A percentile compares a stretch with the other conserved stretches of the same genome.
phyloP scores from a whole-genome alignment of 352 stramenopile species.

The Pelagophyceae sp. region DNA sequence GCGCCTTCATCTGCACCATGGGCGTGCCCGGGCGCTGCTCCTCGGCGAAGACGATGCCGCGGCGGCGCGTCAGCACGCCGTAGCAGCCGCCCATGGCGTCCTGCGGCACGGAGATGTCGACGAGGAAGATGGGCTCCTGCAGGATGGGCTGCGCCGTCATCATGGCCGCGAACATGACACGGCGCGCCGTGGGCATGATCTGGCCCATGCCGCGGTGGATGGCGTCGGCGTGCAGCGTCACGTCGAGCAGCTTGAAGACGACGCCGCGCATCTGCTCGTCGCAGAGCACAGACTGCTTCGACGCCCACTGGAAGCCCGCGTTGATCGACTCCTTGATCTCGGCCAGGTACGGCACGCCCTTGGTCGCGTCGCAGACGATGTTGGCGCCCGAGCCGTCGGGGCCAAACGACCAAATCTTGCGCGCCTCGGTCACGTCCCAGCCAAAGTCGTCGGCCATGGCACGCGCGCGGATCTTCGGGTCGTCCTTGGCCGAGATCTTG shows the following conservation, averaged over 20 bases:
- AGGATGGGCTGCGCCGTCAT: constrained; percentile 83
- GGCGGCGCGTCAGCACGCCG: constrained; percentile 92
- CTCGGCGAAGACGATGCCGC: constrained; percentile 97
- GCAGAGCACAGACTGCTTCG: constrained; percentile 91
- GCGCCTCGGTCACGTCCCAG: constrained; percentile 92
- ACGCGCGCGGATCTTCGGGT: constrained; percentile 91
- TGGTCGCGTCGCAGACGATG: constrained; percentile 95
- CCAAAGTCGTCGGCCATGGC: constrained; percentile 93
- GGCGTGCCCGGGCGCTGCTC: constrained; percentile 93
- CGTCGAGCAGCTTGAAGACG: constrained; percentile 96
- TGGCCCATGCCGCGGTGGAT: constrained; percentile 99
- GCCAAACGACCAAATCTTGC: constrained; percentile 99
- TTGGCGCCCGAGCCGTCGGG: constrained; percentile 96
- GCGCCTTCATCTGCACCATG: constrained; percentile 97
- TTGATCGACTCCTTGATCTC: constrained; percentile 99
- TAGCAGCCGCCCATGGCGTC: constrained; percentile 98
- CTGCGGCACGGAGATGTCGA: constrained; percentile 95
- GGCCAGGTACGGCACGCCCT: constrained; percentile 98
- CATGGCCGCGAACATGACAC: constrained; percentile 95
- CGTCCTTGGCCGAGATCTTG: constrained; percentile 79
- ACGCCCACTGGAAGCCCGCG: constrained; percentile 96
- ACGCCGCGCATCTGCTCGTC: constrained; percentile 94
- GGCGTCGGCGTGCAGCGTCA: constrained; percentile 97
- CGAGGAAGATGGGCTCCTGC: constrained; percentile 97
- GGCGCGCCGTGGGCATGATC: constrained; percentile 96